Base-by-base conservation (phyloP, 257 asterid genomes). In the Nicotiana tabacum region DNA sequence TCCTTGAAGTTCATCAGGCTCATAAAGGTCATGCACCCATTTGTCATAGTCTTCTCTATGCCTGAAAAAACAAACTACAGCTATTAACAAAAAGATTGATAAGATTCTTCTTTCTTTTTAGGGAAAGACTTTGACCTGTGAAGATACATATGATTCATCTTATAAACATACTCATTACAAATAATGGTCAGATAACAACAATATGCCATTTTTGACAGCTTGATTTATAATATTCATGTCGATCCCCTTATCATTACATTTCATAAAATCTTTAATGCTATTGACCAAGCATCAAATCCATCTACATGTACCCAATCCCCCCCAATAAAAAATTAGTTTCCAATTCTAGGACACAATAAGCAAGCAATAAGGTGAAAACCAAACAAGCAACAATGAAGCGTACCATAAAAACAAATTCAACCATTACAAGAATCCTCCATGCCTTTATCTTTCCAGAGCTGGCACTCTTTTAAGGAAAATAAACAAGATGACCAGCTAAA, bases 21-120 rank as follows among this genome's bases (percentile, higher is more conserved):
- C 90, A n/a, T 87, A 95, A 81, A 95, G 97, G 87, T 93, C 97
- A 81, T 92, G 98, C 80, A 90, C 91, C 98, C 98, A 95, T 87
- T 95, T 93, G 88, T 89, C 97, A 84, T 91, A 94, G 77, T 92
- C 96, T 84, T 92, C 96, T 84, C 98, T 89, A 83, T 80, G 93
- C 84, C 98, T 95, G 92, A 90, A 91, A 78, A 43, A 80, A 67
- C 83, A 64, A 85, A 80, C 82, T 21, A 39, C 76, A 69, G 83
- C 58, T 65, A 30, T 66, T 6, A 65, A 13, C 21, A 30, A 30
- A 66, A 30, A 30, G 11, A 66, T 32, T 5, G 74, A 85, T 80
- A 78, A 83, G 30, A 66, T 66, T 72, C 82, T 61, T 67, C 27
- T 67, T 74, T 84, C 64, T 46, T 68, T 77, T 80, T 78, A 81